phyloP scores from a whole-genome alignment of 2,329 filamentous ascomycete genomes.

The Keithomyces neogunnii region DNA sequence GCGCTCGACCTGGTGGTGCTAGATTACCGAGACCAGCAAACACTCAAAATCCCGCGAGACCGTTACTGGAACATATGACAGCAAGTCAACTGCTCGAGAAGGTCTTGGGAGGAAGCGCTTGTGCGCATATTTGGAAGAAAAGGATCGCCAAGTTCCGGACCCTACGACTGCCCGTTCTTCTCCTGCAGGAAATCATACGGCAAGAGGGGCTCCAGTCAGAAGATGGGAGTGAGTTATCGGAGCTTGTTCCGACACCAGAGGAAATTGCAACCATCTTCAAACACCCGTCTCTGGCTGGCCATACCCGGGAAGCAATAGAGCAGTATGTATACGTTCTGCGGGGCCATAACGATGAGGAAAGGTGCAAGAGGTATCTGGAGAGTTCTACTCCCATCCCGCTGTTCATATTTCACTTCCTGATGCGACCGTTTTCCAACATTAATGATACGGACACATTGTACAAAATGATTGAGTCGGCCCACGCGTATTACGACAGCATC shows the following conservation, averaged over 20 bases:
- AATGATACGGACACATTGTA: slow-evolving; percentile 15
- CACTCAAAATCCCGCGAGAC: background rate
- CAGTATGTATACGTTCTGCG: slow-evolving; percentile 21
- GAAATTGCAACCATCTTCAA: slow-evolving; percentile 16
- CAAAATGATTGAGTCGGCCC: slow-evolving; percentile 18
- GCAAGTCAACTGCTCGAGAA: slow-evolving; percentile 17
- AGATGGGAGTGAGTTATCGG: slow-evolving; percentile 10
- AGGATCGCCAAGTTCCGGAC: slow-evolving; percentile 17
- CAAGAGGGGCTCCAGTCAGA: slow-evolving; percentile 11
- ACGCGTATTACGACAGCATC: slow-evolving; percentile 6
- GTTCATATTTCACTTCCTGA: slow-evolving; percentile 23
- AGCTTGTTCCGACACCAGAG: slow-evolving; percentile 15
- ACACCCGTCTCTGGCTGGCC: slow-evolving; percentile 12
- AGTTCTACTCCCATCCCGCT: slow-evolving; percentile 14
- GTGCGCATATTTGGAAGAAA: slow-evolving; percentile 10
- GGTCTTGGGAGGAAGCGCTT: slow-evolving; percentile 8
- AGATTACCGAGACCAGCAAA: background rate
- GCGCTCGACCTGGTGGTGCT: background rate
- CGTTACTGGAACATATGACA: slow-evolving; percentile 14
- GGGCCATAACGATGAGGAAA: slow-evolving; percentile 20
- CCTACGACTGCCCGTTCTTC: slow-evolving; percentile 19
- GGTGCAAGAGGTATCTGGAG: slow-evolving; percentile 22
- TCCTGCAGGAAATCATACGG: slow-evolving; percentile 23
- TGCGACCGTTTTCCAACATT: slow-evolving; percentile 18
- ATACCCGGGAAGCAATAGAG: slow-evolving; percentile 14